Percentiles rank a stretch among this genome's conserved stretches.
These are phyloP conservation scores for Cymbidium sinense DNA, from an alignment of 106 monocot genomes.

Conservation along the genomic window DNA sequence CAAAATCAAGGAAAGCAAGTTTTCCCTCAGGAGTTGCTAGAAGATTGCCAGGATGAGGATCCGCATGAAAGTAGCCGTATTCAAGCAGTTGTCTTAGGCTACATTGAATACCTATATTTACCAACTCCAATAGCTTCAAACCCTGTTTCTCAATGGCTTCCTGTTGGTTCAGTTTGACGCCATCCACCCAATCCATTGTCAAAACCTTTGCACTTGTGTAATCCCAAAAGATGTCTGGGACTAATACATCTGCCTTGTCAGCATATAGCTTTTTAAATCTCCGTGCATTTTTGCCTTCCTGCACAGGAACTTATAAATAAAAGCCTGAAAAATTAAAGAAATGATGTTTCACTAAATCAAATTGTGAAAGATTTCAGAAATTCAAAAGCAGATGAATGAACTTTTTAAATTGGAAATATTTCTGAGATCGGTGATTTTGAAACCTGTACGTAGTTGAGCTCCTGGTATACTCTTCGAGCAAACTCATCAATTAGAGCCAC, in stretches of 20 bases:
- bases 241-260: constrained; percentile 88
- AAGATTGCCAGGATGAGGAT: constrained; percentile 97
- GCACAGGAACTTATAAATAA: constrained; percentile 18
- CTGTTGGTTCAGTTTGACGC: constrained; percentile 97
- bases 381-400: not conserved
- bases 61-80: constrained; percentile 99
- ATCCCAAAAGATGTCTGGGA: constrained; percentile 98
- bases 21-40: constrained; percentile 94
- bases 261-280: constrained; percentile 97
- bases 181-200: constrained; percentile 99
- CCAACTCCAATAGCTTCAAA: constrained; percentile 75
- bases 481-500: constrained; percentile 98
- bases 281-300: constrained; percentile 99
- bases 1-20: constrained; percentile 98
- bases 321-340: not conserved
- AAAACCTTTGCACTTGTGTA: constrained; percentile 95
- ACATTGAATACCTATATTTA: constrained; percentile 96
- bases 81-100: constrained; percentile 94
- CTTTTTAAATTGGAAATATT: constrained; percentile 3
- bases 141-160: constrained; percentile 87
- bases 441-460: constrained; percentile 99
- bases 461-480: constrained; percentile 92
- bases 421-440: not conserved
- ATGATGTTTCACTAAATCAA: not conserved
- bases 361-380: not conserved